These are phyloP conservation scores for Cryphonectria radicalis DNA, from an alignment of 2,329 filamentous ascomycete genomes.

Conservation along the genomic window DNA sequence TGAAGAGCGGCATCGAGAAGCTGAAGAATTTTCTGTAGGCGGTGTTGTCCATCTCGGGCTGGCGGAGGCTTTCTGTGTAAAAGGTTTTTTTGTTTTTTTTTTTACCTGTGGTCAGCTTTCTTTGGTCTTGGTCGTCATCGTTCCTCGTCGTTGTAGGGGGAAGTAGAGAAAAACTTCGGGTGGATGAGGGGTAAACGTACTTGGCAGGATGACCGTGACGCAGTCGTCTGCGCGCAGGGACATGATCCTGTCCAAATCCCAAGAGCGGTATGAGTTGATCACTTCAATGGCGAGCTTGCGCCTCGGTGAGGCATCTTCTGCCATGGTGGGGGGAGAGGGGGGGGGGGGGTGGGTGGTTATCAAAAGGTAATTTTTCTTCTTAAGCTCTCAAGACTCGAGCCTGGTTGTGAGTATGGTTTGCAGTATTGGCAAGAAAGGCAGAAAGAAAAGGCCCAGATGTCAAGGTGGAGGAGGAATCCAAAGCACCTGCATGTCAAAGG, in stretches of 20 bases:
- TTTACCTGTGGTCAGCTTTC: background rate
- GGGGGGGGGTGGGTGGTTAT: no score
- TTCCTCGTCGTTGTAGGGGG: background rate
- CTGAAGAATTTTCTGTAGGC: constrained; percentile 13
- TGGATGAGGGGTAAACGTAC: background rate
- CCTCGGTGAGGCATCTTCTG: constrained; percentile 7
- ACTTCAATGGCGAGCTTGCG: constrained; percentile 18
- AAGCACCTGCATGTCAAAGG: background rate
- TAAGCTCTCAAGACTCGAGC: background rate
- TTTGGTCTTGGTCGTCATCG: background rate
- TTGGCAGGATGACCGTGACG: constrained; percentile 10
- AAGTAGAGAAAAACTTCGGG: background rate
- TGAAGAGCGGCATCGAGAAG: constrained; percentile 12
- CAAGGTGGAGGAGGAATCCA: background rate
- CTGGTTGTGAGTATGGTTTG: background rate
- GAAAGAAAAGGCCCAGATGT: background rate
- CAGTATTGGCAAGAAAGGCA: background rate
- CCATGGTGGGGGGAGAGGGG: background rate
- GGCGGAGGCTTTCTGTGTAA: constrained; percentile 9
- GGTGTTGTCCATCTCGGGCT: constrained; percentile 7
- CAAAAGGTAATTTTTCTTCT: background rate
- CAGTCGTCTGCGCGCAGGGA: constrained; percentile 21
- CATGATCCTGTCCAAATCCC: constrained; percentile 21
- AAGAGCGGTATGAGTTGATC: constrained; percentile 17
- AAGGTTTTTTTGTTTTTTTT: no score